Base-by-base conservation (phyloP, 257 asterid species). In the Nicotiana sylvestris region DNA sequence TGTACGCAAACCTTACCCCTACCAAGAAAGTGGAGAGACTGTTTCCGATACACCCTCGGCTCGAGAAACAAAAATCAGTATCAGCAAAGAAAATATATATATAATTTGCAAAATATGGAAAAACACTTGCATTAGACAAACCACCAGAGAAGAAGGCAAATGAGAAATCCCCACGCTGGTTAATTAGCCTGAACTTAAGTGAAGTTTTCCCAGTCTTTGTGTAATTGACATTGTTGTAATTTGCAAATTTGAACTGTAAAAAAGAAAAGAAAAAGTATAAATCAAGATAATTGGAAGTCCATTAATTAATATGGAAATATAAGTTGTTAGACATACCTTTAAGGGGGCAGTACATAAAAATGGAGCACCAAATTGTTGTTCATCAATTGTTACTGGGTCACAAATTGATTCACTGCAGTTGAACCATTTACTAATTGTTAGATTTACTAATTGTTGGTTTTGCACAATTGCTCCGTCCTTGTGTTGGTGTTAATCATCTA, bases 91-190 rank as follows among this genome's bases (percentile, higher is more conserved):
- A 3, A 9, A 43, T 9, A 43, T 2, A 43, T 6, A 58, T 6
- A 25, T 6, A 27, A 37, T 16, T 6, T 66, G 10, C 3, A 32
- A 56, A 37, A 16, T 33, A 18, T 37, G 46, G 3, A 27, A 33
- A 15, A 29, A 43, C 37, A 84, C 89, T 39, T 66, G 90, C 98
- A 66, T 85, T 85, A 58, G 90, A 81, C 53, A 92, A 78, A 76
- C 98, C 97, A n/a, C 97, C 98, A 51, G 92, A 69, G 79, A 94
- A 94, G 82, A 92, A 85, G 12, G 90, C 97, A 78, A 94, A 92
- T 5, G 98, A 89, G 84, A 92, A 94, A 90, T 94, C 97, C 30
- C 91, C 87, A 4, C 98, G 88, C 65, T 89, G 92, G 77, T 89
- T 91, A 82, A 91, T 91, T 85, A 91, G 15, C 70, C 79, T 88